These are phyloP conservation scores for Aphanomyces euteiches DNA, from an alignment of 352 stramenopile genomes.

Conservation along the genomic window DNA sequence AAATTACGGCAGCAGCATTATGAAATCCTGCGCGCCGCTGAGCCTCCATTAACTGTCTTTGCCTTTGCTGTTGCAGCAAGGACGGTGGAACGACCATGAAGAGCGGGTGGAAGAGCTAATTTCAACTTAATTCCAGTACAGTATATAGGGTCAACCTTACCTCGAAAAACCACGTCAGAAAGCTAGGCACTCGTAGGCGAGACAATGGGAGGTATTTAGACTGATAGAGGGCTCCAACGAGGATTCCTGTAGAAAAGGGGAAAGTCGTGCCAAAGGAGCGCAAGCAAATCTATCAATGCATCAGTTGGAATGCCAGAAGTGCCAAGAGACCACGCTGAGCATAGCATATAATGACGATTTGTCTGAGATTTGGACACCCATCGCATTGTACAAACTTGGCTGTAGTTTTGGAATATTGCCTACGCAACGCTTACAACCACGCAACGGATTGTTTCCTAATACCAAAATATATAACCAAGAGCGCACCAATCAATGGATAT, in stretches of 20 bases:
- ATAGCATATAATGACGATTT: conserved; percentile 77
- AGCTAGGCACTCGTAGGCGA: conserved; percentile 66
- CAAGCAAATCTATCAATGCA: conserved; percentile 50
- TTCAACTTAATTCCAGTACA: not conserved
- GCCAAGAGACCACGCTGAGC: conserved; percentile 50
- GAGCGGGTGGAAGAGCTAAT: conserved; percentile 57
- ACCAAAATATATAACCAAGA: conserved; percentile 78
- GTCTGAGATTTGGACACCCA: conserved; percentile 74
- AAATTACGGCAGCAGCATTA: not conserved
- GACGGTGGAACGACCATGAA: conserved; percentile 79
- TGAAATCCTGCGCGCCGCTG: conserved; percentile 47
- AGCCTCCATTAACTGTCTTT: conserved; percentile 64
- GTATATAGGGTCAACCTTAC: conserved; percentile 32
- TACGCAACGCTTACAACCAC: conserved; percentile 28
- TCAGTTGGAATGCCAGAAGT: conserved; percentile 11
- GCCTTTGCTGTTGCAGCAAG: conserved; percentile 55
- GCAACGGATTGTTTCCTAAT: conserved; percentile 18
- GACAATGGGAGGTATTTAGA: conserved; percentile 50
- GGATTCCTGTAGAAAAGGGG: conserved; percentile 54
- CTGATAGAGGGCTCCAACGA: conserved; percentile 64
- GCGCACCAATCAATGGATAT: conserved; percentile 68
- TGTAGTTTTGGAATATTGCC: conserved; percentile 74
- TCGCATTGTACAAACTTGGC: conserved; percentile 53
- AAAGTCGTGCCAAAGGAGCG: conserved; percentile 54
- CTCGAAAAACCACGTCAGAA: conserved; percentile 58